Evolutionary conservation across 2,329 filamentous ascomycete genomes (phyloP).

Genomic region (Cladosporium austrohemisphaericum): DNA sequence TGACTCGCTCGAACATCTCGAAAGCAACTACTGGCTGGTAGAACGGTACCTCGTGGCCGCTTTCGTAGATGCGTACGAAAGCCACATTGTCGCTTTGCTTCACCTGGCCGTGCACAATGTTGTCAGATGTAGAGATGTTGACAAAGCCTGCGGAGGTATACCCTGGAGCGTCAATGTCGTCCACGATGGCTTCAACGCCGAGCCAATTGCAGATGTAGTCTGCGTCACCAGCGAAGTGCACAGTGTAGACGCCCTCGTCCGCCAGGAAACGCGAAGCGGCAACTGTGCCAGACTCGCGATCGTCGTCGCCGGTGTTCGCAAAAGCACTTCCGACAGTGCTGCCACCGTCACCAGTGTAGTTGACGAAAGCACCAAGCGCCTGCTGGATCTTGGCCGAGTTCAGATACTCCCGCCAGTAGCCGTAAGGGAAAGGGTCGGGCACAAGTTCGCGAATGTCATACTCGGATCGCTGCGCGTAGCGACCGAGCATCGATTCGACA

Average conservation of each 20-base stretch:
- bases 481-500: conserved; percentile 52
- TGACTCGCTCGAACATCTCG: conserved; percentile 48
- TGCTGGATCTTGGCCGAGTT: conserved; percentile 52
- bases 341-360: conserved; percentile 49
- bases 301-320: conserved; percentile 48
- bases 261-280: conserved; percentile 40
- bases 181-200: conserved; percentile 41
- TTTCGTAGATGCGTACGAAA: conserved; percentile 50
- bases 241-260: conserved; percentile 39
- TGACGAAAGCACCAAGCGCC: conserved; percentile 59
- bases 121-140: conserved; percentile 44
- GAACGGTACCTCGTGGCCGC: conserved; percentile 51
- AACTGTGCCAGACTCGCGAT: conserved; percentile 42
- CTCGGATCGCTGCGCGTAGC: conserved; percentile 52
- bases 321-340: conserved; percentile 46
- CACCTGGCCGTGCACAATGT: conserved; percentile 51
- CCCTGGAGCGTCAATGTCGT: conserved; percentile 39
- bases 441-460: conserved; percentile 57
- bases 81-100: conserved; percentile 50
- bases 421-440: conserved; percentile 57
- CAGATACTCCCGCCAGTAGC: conserved; percentile 55
- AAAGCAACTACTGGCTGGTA: conserved; percentile 49
- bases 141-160: conserved; percentile 46
- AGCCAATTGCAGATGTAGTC: conserved; percentile 49
- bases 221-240: conserved; percentile 47